Evolutionary conservation across 306 rosid genomes (phyloP).

Genomic region (Ormosia emarginata): DNA sequence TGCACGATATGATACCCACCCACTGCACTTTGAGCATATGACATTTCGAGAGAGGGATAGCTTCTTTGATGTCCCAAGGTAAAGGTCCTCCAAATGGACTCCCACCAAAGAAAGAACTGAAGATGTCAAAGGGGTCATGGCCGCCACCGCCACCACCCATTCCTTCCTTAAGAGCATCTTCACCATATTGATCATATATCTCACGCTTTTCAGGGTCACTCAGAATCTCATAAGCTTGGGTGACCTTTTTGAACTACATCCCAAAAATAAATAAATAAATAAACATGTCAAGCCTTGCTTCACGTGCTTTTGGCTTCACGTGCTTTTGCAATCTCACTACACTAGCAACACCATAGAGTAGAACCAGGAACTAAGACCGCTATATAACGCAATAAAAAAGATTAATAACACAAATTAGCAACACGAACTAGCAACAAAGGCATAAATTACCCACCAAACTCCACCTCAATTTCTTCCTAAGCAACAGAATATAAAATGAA

Average conservation of each 20-base stretch:
- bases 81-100: slow-evolving; percentile 84
- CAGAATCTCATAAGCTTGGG: slow-evolving; percentile 90
- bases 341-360: background rate
- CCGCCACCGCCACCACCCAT: slow-evolving; percentile 94
- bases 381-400: background rate
- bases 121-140: slow-evolving; percentile 92
- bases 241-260: slow-evolving; percentile 81
- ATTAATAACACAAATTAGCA: too few relatives aligned
- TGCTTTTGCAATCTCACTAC: background rate
- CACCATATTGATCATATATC: slow-evolving; percentile 87
- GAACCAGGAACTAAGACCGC: background rate
- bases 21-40: slow-evolving; percentile 81
- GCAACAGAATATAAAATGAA: too few relatives aligned
- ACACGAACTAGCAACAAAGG: background rate
- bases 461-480: background rate
- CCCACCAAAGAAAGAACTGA: slow-evolving; percentile 90
- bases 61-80: slow-evolving; percentile 83
- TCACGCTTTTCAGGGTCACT: slow-evolving; percentile 97
- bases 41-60: slow-evolving; percentile 87
- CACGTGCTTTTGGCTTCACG: too few relatives aligned
- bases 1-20: slow-evolving; percentile 41
- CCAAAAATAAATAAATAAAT: background rate
- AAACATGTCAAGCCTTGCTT: background rate
- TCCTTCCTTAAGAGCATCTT: slow-evolving; percentile 98
- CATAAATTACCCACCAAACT: background rate